Conservation (phyloP, 805 yeast genomes). For the Lachancea waltii region DNA sequence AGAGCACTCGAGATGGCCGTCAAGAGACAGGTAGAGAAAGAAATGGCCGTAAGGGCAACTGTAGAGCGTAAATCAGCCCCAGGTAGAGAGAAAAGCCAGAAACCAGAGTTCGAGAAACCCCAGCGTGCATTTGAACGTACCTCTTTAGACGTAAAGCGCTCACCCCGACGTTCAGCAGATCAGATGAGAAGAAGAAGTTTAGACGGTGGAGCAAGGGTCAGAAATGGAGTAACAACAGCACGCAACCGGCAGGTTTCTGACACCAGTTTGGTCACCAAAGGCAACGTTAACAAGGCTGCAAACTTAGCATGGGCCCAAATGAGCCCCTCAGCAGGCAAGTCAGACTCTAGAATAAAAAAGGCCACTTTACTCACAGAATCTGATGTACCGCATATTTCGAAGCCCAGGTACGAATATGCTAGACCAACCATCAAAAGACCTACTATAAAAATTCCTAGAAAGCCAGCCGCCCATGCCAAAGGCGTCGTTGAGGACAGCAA, state of each 20-base stretch:
- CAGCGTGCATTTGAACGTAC: conserved; percentile 3
- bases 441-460: conserved; percentile 15
- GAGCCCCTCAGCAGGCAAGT: neutral
- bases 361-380: conserved; percentile 2
- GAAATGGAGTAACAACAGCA: neutral
- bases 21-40: conserved; percentile 23
- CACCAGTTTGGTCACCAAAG: conserved; percentile 9
- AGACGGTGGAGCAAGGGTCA: conserved; percentile 11
- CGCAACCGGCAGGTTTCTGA: conserved; percentile 6
- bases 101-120: conserved; percentile 3
- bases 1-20: conserved; percentile 21
- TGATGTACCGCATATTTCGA: conserved; percentile 3
- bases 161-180: conserved; percentile 8
- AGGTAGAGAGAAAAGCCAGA: conserved; percentile 12
- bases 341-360: neutral
- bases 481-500: conserved; percentile 2
- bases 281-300: conserved; percentile 20
- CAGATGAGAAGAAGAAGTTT: conserved; percentile 13
- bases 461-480: conserved; percentile 2
- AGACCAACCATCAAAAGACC: conserved; percentile 21
- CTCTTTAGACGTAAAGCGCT: conserved; percentile 7
- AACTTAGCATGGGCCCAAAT: conserved; percentile 20
- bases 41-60: conserved; percentile 16
- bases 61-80: neutral
- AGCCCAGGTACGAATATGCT: conserved; percentile 16